These are phyloP conservation scores for Phytophthora pseudosyringae DNA, from an alignment of 352 stramenopile genomes.

Conservation along the genomic window DNA sequence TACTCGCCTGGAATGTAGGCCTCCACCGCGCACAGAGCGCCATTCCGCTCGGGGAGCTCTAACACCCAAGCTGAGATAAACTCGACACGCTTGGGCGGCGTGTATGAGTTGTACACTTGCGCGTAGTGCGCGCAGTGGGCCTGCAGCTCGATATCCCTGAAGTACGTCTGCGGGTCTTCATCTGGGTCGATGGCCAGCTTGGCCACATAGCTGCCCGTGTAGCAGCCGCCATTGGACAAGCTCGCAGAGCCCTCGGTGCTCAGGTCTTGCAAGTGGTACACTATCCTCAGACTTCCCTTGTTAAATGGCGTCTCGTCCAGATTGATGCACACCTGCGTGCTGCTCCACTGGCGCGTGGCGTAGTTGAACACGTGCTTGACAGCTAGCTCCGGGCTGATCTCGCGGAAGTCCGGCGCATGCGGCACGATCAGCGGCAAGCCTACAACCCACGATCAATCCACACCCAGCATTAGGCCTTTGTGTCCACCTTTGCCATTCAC, in stretches of 20 bases:
- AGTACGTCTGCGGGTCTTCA: slow-evolving; percentile 90
- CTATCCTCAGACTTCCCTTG: slow-evolving; percentile 80
- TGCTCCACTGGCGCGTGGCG: slow-evolving; percentile 74
- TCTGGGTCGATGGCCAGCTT: slow-evolving; percentile 90
- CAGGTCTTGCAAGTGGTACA: slow-evolving; percentile 83
- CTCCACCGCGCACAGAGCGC: slow-evolving; percentile 78
- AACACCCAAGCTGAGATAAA: slow-evolving; percentile 88
- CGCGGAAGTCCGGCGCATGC: slow-evolving; percentile 71
- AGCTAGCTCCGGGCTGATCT: slow-evolving; percentile 61
- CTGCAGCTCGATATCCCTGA: slow-evolving; percentile 89
- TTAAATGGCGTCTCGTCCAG: slow-evolving; percentile 85
- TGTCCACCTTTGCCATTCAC: too few species aligned
- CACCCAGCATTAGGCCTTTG: too few species aligned
- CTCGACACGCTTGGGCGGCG: slow-evolving; percentile 80
- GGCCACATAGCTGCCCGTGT: slow-evolving; percentile 73
- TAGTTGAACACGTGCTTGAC: slow-evolving; percentile 88
- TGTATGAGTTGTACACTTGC: slow-evolving; percentile 88
- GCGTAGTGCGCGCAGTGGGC: slow-evolving; percentile 87
- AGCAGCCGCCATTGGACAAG: slow-evolving; percentile 33
- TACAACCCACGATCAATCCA: neutral
- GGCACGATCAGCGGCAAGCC: slow-evolving; percentile 82
- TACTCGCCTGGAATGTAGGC: slow-evolving; percentile 86
- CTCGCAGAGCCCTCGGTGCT: slow-evolving; percentile 32
- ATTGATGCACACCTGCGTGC: slow-evolving; percentile 67
- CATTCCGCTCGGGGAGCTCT: slow-evolving; percentile 74